Evolutionary conservation across 192 early-diverging fungal species (phyloP), one percentile per base, ranked within the genome.

Genomic region (Coemansia sp.): DNA sequence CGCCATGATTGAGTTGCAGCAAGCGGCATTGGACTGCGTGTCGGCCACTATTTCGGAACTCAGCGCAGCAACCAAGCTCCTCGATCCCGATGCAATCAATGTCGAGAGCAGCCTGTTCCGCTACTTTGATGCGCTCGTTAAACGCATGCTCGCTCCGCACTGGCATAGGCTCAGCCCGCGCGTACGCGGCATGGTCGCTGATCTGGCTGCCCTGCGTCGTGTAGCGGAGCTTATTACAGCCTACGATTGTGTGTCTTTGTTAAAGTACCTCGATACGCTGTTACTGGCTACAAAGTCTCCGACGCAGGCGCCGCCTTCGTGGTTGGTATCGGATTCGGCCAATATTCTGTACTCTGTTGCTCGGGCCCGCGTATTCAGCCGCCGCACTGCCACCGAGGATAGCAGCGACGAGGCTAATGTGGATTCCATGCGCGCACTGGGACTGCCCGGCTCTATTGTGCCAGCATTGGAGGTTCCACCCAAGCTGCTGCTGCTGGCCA

Each of bases 401-500:
- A 36, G 29, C 7, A 12, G 36, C 27, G 36, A 36, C 19, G 17
- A 31, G 14, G 44, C 70, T 61, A 10, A 31, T 17, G 27, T 38
- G 44, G 14, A 50, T 19, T 45, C 67, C 38, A 73, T 78, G n/a
- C 85, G 86, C 53, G 53, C 66, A 17, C 60, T 76, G 65, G 82
- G 85, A 5, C 72, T 96, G 23, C 93, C 94, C 2, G 85, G 88
- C 1, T 78, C 85, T 31, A 86, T 92, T 50, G 75, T 87, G 60
- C 89, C 91, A 0, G 85, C 91, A 36, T 70, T 98, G 44, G 97
- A 99, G 70, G 94, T 92, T 46, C 89, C 90, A n/a, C 97, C 97
- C 17, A 99, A 99, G 72, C 98, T 95, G 91, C 77, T 76, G 44
- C 85, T 89, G 11, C 65, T 99, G 29, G 66, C 65, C 1, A 86